Conservation (phyloP, 2,329 filamentous ascomycete genomes). For the Pestalotiopsis sp. region DNA sequence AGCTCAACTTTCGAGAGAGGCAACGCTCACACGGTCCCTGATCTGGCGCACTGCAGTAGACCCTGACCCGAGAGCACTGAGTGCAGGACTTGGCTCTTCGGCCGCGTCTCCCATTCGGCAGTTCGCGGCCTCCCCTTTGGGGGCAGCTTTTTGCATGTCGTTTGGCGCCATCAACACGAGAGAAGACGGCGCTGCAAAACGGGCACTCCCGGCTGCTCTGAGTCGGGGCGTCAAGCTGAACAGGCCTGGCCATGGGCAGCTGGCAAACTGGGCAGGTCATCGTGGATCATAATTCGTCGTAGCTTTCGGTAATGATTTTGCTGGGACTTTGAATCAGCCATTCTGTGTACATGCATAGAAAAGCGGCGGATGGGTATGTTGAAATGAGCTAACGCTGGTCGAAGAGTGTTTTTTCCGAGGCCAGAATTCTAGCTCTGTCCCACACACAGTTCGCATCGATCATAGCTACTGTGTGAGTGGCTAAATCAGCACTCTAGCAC, state of each 20-base stretch:
- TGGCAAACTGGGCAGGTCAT: conserved; percentile 8
- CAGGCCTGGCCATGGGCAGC: not conserved
- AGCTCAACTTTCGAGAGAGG: conserved; percentile 8
- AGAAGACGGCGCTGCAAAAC: conserved; percentile 9
- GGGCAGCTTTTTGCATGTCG: conserved; percentile 14
- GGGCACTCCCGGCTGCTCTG: conserved; percentile 8
- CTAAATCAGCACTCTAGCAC: not conserved
- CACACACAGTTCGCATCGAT: not conserved
- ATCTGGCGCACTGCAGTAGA: conserved; percentile 10
- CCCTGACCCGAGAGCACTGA: conserved; percentile 13
- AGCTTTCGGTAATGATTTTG: not conserved
- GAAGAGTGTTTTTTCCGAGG: conserved; percentile 13
- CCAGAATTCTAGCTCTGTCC: conserved; percentile 4
- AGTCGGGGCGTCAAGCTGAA: not conserved
- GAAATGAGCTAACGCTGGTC: not conserved
- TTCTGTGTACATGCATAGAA: not conserved
- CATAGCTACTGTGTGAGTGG: not conserved
- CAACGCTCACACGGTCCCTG: conserved; percentile 11
- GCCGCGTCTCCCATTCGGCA: conserved; percentile 10
- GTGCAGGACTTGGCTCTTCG: conserved; percentile 12
- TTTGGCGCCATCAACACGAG: conserved; percentile 10
- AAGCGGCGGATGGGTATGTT: not conserved
- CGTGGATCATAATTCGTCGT: not conserved
- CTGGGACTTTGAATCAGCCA: not conserved
- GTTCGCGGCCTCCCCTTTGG: not conserved